Evolutionary conservation across 805 yeast genomes (phyloP).

Genomic region (Saturnispora quitensis): DNA sequence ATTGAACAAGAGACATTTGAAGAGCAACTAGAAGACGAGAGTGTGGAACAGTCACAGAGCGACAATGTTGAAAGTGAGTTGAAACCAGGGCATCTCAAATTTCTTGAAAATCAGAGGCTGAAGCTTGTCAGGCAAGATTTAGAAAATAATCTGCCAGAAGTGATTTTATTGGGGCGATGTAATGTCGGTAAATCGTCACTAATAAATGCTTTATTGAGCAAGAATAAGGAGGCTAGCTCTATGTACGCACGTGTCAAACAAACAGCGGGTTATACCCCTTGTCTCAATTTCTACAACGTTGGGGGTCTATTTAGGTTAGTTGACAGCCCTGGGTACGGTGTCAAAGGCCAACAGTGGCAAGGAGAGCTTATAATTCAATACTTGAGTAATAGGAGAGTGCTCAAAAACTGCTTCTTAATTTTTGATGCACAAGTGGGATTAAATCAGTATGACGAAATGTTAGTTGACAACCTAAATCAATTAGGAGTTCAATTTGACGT

Average conservation of each 20-base stretch:
- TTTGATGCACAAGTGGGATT: constrained; percentile 55
- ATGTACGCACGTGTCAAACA: constrained; percentile 36
- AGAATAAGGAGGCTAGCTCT: constrained; percentile 18
- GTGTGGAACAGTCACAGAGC: not conserved
- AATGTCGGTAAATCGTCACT: constrained; percentile 83
- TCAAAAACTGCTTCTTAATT: constrained; percentile 53
- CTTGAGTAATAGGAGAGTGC: constrained; percentile 41
- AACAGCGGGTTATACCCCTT: constrained; percentile 38
- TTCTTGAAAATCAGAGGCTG: constrained; percentile 18
- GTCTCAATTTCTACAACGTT: constrained; percentile 64
- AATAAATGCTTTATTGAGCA: constrained; percentile 49
- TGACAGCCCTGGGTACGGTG: constrained; percentile 91
- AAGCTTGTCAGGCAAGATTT: constrained; percentile 21
- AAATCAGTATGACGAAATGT: constrained; percentile 42
- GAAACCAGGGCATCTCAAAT: constrained; percentile 23
- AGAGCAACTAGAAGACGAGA: constrained; percentile 2
- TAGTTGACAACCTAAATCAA: constrained; percentile 41
- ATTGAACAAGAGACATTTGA: constrained; percentile 3
- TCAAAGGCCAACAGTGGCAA: constrained; percentile 52
- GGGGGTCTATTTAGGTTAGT: constrained; percentile 56
- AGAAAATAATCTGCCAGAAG: constrained; percentile 51
- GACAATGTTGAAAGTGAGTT: constrained; percentile 10
- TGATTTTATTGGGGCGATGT: constrained; percentile 66
- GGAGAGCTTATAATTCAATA: constrained; percentile 64
- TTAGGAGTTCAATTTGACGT: constrained; percentile 64